Conservation (phyloP, 441 rosid species). For the Populus hybrid region DNA sequence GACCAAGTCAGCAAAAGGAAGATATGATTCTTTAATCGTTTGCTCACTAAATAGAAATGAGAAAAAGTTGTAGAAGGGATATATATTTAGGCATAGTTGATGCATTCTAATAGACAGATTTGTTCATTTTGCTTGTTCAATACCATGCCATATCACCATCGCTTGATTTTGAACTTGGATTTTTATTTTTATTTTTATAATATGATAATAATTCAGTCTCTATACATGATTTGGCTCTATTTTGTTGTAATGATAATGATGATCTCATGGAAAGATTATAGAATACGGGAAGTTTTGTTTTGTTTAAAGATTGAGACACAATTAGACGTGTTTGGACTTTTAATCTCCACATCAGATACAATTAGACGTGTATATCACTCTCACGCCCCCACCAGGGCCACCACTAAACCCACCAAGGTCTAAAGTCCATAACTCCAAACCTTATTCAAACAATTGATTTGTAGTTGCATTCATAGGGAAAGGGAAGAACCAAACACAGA, state of each 20-base stretch:
- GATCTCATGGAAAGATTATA: background rate
- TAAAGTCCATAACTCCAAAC: background rate
- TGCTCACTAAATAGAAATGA: background rate
- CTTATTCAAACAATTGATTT: background rate
- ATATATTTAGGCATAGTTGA: background rate
- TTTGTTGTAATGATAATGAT: background rate
- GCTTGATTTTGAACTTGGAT: background rate
- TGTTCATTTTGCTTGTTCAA: background rate
- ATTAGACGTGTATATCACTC: constrained; percentile 24
- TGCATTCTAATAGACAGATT: too few species aligned
- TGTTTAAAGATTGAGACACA: background rate
- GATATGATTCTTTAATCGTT: background rate
- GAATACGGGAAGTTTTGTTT: background rate
- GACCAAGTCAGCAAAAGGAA: background rate
- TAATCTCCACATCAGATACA: background rate
- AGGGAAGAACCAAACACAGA: background rate
- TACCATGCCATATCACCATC: background rate
- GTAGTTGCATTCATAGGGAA: constrained; percentile 1
- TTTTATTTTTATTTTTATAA: background rate
- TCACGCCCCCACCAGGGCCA: background rate
- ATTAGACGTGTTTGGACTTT: constrained; percentile 29
- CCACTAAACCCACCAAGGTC: constrained; percentile 23
- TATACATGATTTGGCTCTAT: background rate
- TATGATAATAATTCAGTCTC: background rate
- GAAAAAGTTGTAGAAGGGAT: constrained; percentile 9